phyloP scores from a whole-genome alignment of 331 rosid genomes.

The Quercus tomentella region DNA sequence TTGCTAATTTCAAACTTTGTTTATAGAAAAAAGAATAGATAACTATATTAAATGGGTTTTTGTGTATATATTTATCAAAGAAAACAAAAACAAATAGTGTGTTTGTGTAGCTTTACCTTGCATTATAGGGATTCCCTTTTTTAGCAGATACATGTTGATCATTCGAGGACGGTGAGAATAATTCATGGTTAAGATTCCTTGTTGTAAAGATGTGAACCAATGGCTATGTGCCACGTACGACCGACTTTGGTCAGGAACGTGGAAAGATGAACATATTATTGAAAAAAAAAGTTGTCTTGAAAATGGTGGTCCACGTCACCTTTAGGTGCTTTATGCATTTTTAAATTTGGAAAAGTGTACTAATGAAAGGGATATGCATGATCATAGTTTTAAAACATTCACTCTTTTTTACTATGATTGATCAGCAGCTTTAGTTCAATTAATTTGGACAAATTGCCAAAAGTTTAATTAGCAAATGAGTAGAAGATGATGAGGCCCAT shows the following conservation, averaged over 20 bases:
- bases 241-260: slow-evolving; percentile 24
- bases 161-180: slow-evolving; percentile 21
- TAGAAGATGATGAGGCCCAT: too few species aligned
- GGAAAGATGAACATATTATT: background rate
- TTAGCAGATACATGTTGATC: slow-evolving; percentile 7
- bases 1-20: background rate
- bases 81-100: background rate
- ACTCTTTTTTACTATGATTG: background rate
- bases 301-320: slow-evolving; percentile 24
- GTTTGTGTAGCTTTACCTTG: slow-evolving; percentile 20
- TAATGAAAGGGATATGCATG: background rate
- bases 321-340: slow-evolving; percentile 7
- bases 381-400: background rate
- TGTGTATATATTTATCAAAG: too few species aligned
- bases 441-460: too few species aligned
- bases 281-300: background rate
- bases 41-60: background rate
- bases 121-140: slow-evolving; percentile 4
- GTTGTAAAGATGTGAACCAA: background rate
- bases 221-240: slow-evolving; percentile 17
- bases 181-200: slow-evolving; percentile 21
- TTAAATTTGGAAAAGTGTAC: background rate
- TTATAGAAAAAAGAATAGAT: too few species aligned
- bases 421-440: background rate
- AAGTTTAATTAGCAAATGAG: too few species aligned